Base-by-base conservation (phyloP, 139 green algal genomes). In the Nannochloris sp. region DNA sequence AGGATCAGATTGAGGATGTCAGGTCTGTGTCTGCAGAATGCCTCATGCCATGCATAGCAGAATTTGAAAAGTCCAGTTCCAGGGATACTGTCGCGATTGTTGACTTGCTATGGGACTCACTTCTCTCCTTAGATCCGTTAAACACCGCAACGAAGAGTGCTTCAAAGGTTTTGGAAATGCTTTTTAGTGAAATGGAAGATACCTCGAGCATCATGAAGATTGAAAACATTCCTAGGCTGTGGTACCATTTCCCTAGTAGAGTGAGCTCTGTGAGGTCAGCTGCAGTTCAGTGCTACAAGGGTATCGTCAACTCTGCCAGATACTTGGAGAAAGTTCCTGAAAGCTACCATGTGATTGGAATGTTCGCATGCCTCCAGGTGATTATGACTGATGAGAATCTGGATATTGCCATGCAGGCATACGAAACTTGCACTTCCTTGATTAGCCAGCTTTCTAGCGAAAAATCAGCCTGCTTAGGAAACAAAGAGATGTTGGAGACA, bases 1-100 rank as follows among this genome's bases (percentile, higher is more conserved):
- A 79, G 44, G 91, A 96, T 72, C 48, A 23, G 2, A 85, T 95
- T 46, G 91, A 96, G 68, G 91, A 96, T 68, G 90, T 97, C 59
- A 75, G 85, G n/a, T 87, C 87, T 11, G 88, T 91, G 43, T 88
- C 90, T 6, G 91, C 92, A 9, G 88, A 95, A 24, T 88, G 88
- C 18, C 74, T 96, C 43, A 71, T 91, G 60, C 89, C 92, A 0
- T 69, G 87, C 31, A 85, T 86, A 9, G 40, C 37, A 2, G 31
- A 59, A 29, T 73, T 97, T 53, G 64, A 60, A 1, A 21, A n/a
- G 6, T 21, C 40, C 16, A 16, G 7, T 7, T 65, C 44, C 23
- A 16, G 50, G 50, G 60, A 54, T 53, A 27, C 54, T 78, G 50
- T n/a, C 25, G 40, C 60, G 87, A n/a, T 25, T 24, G 11, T 31